Base-by-base conservation (phyloP, 345 rosid genomes). In the Litchi chinensis region DNA sequence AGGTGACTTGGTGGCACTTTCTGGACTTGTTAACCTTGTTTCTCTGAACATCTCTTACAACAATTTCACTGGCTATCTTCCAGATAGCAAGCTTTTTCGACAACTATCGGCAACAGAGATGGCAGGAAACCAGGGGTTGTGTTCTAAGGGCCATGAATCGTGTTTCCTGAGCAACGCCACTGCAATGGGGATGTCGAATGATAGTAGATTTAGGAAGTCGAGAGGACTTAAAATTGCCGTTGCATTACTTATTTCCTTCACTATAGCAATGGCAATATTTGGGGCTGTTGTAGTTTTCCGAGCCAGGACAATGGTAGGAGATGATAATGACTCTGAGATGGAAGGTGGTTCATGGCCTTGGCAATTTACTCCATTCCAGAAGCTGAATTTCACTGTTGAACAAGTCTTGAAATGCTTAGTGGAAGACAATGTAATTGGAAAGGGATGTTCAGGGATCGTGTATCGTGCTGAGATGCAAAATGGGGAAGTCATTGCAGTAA, bases 371-470 rank as follows among this genome's bases (percentile, higher is more conserved):
- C 93, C 97, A 39, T 92, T 92, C 80, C 94, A 92, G 79, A 91
- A 89, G 76, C 87, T 92, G 76, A 89, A 82, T 81, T 92, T 92
- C 82, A 84, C 93, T 7, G 87, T 92, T 0, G 93, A 89, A 74
- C 91, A 91, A 40, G 89, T 92, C 67, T 82, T 92, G 77, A 90
- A 85, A 79, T 88, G 92, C 76, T 75, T 95, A 63, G 91, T 91
- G 41, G 95, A 88, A 73, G 91, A 87, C 21, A 96, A 88, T 75
- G 87, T 91, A 13, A 80, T 96, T 13, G 99, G 98, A 10, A 94
- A 92, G 80, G 98, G 98, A 78, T 95, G 97, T 59, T 94, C 97
- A 4, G 97, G 98, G 39, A 82, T 90, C 52, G 99, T 96, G 65
- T 96, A 94, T 72, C 91, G 85, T 39, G 97, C 95, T 11, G 94